Base-by-base conservation (phyloP, 2,329 filamentous ascomycete genomes). In the Alternaria alternata region DNA sequence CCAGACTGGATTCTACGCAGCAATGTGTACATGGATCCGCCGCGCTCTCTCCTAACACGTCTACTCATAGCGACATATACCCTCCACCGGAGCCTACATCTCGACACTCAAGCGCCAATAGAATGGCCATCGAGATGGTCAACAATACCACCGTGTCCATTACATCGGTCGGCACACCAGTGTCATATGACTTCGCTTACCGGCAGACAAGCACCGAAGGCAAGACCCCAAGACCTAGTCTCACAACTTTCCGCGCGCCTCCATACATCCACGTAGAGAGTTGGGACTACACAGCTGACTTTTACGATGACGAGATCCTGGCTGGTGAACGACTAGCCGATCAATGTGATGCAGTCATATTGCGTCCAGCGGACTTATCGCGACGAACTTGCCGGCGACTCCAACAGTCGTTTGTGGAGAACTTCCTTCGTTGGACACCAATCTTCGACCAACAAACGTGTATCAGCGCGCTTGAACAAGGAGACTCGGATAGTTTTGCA, bases 231-330 rank as follows among this genome's bases (percentile, higher is more conserved):
- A 64, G 70, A 28, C 69, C 70, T 16, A 73, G 70, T 51, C 48
- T 73, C 11, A 51, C 66, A 7, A 68, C 63, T 24, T 73, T 73
- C 36, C 62, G 62, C 20, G 63, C 65, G 28, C 67, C 70, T 36
- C 41, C 62, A 1, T 74, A 70, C 42, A 65, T 73, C 5, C 59
- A 69, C 36, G 66, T 70, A 30, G 70, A 73, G 26, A 67, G 64
- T 54, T 74, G 70, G 71, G 71, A 73, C 46, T 72, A 73, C 54
- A 70, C 69, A 5, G 65, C 62, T 18, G 65, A 68, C 12, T 74
- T 74, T 44, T 74, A 72, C 49, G 69, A 73, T 42, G 68, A 73
- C 42, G 69, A 73, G 53, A 65, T 73, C 18, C 26, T 63, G 22
- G 67, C 68, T 6, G 71, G 69, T 9, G 70, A 74, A 24, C 59